Evolutionary conservation across 2,329 filamentous ascomycete species (phyloP).

Genomic region (Fusarium guadeloupense): DNA sequence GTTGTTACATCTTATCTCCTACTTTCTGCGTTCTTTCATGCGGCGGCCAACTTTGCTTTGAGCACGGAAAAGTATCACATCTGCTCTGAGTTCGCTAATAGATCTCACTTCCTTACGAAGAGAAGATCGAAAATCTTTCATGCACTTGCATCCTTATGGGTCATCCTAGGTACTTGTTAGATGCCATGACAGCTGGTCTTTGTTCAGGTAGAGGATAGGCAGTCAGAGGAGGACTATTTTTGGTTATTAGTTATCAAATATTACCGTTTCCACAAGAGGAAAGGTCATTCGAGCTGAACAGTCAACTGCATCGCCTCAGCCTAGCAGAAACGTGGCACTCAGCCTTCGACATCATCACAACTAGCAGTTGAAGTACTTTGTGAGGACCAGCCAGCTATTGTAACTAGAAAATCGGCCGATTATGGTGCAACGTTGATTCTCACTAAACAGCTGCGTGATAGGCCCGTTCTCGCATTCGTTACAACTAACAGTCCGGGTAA

Average conservation of each 20-base stretch:
- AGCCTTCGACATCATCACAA: background rate
- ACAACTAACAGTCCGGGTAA: background rate
- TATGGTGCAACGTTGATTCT: conserved; percentile 16
- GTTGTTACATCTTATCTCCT: too few species aligned
- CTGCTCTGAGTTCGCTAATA: too few species aligned
- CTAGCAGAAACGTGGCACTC: conserved; percentile 1
- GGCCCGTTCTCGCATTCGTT: background rate
- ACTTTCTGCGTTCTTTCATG: background rate
- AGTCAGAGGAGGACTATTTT: too few species aligned
- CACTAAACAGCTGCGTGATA: background rate
- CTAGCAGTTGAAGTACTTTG: background rate
- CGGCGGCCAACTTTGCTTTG: background rate
- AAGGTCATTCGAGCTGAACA: conserved; percentile 6
- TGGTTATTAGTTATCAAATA: background rate
- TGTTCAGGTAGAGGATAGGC: too few species aligned
- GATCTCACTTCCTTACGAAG: too few species aligned
- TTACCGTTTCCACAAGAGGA: background rate
- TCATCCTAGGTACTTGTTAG: too few species aligned
- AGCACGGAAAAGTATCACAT: too few species aligned
- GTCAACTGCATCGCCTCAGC: conserved; percentile 1
- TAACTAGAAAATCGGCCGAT: background rate
- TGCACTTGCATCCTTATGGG: too few species aligned
- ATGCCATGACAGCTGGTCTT: too few species aligned
- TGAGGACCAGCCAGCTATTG: background rate
- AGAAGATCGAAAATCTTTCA: too few species aligned